Evolutionary conservation across 345 rosid genomes (phyloP), one percentile per base, ranked within the genome.

Genomic region (Eucalyptus tenuipes): DNA sequence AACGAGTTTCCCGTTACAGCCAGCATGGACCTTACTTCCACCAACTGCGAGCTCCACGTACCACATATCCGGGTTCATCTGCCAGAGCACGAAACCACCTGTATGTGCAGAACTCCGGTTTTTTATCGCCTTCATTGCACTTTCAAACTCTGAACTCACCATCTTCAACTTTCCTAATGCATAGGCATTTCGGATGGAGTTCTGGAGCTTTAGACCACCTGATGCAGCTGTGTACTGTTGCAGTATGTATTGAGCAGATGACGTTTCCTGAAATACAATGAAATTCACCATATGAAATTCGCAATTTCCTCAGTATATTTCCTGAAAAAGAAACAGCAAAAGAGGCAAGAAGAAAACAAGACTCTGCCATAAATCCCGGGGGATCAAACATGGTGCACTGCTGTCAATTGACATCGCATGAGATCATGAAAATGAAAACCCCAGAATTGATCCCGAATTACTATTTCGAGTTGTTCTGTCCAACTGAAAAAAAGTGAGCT

Each of bases 221-320:
- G 94, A 92, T 44, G 94, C 93, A 42, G 94, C 94, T 15, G 88
- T 92, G 64, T 91, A 93, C 88, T 93, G 94, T 89, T 93, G 94
- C 90, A 93, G 88, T 86, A 93, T 93, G 89, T 93, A 93, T 87
- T 91, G 94, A n/a, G 94, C 93, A 59, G 94, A 93, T 31, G 94
- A 93, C 24, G 91, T 90, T 88, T 93, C 94, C 94, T 93, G 90
- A 89, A 91, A 45, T 22, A 49, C 20, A 10, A 85, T 37, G 40
- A 44, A 31, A 85, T 55, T 50, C 27, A 18, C 24, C 7, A 68
- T 66, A 14, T n/a, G 40, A 71, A 31, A 68, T 71, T 33, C 25
- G 25, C 44, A 33, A 71, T 68, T 31, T 68, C 80, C 80, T 71
- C 81, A 8, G 45, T 37, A 37, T 40, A 11, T 40, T 40, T 75